Conservation (phyloP, 495 filamentous ascomycete genomes). For the Penicillium simplicissimum region DNA sequence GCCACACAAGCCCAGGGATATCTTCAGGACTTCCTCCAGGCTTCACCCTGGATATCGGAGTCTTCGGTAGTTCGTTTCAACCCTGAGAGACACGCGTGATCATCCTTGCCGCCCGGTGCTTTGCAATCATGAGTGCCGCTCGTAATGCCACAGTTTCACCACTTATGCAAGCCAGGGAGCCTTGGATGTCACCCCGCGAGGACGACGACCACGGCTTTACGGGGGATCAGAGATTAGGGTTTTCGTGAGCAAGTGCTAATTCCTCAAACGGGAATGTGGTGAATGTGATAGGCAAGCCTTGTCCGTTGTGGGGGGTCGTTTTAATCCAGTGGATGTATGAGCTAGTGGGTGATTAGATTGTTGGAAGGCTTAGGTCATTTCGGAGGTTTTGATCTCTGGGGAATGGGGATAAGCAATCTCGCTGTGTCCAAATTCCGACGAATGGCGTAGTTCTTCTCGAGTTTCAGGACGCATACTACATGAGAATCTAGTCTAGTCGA, state of each 20-base stretch:
- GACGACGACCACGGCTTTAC: not conserved
- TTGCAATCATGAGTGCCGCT: not conserved
- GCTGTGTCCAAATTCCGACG: not conserved
- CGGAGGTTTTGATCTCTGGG: not conserved
- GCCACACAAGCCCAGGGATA: not conserved
- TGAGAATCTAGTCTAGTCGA: not conserved
- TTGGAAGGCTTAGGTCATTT: not conserved
- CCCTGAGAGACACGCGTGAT: not conserved
- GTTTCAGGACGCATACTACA: not conserved
- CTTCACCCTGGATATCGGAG: not conserved
- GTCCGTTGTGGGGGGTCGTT: not conserved
- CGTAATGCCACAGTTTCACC: constrained; percentile 1
- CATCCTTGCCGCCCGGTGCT: not conserved
- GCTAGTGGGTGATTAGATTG: not conserved
- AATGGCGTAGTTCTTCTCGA: not conserved
- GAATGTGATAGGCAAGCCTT: not conserved
- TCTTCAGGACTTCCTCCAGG: not conserved
- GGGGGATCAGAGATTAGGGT: not conserved
- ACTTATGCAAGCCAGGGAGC: constrained; percentile 3
- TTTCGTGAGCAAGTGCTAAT: not conserved
- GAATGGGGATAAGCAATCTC: not conserved
- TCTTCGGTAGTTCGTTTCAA: not conserved
- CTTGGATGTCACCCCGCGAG: not conserved
- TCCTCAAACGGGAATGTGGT: not conserved
- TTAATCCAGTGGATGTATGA: not conserved